These are phyloP conservation scores for Mortierella sp. DNA, from an alignment of 371 early-diverging fungal species.

Conservation along the genomic window DNA sequence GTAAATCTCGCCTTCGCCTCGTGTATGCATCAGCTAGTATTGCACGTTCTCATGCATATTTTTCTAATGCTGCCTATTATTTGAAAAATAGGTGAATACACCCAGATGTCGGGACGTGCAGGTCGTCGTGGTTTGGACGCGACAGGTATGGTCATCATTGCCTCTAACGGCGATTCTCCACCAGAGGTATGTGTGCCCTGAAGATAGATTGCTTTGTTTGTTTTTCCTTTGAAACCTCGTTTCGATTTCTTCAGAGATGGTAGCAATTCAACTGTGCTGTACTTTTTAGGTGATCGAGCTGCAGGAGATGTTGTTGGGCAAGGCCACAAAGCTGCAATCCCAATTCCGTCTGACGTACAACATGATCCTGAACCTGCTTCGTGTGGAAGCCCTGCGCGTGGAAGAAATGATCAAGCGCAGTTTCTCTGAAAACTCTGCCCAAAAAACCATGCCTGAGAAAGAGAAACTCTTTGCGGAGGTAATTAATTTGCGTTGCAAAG, in stretches of 20 bases:
- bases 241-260: too few species aligned
- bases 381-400: conserved; percentile 97
- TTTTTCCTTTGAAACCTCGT: too few species aligned
- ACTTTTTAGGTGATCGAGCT: conserved; percentile 71
- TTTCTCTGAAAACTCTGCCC: conserved; percentile 93
- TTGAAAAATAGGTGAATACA: conserved; percentile 88
- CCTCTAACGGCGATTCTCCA: conserved; percentile 75
- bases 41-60: not conserved
- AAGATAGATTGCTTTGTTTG: not conserved
- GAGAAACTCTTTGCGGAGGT: conserved; percentile 70
- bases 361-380: conserved; percentile 98
- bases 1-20: conserved; percentile 16
- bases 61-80: not conserved
- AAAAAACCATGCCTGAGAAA: conserved; percentile 84
- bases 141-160: conserved; percentile 96
- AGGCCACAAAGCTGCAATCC: conserved; percentile 92
- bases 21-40: conserved; percentile 1
- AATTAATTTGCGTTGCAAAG: conserved; percentile 1
- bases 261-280: too few species aligned
- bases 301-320: conserved; percentile 87
- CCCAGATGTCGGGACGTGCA: conserved; percentile 99
- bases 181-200: conserved; percentile 64
- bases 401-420: conserved; percentile 98
- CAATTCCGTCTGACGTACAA: conserved; percentile 99
- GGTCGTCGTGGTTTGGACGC: conserved; percentile 98